Conservation (phyloP, 1,284 basidiomycete species). For the Irpex sp. region DNA sequence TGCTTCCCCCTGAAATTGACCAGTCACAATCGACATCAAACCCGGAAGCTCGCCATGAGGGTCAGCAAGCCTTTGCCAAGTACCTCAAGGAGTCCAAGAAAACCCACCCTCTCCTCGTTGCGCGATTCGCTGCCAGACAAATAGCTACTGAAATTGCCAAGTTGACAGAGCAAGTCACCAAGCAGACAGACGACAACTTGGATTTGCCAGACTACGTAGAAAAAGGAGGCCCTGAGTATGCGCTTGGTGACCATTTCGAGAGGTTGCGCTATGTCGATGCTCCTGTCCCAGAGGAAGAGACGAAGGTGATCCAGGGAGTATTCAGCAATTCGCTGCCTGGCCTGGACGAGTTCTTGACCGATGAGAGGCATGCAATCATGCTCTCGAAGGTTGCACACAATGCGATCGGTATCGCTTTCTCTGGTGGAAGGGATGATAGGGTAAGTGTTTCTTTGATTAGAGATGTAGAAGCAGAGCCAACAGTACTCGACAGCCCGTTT, state of each 20-base stretch:
- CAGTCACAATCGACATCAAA: constrained; percentile 18
- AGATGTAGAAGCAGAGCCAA: too few species aligned
- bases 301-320: constrained; percentile 48
- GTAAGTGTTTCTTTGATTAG: constrained; percentile 30
- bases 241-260: constrained; percentile 70
- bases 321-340: constrained; percentile 61
- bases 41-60: constrained; percentile 43
- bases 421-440: constrained; percentile 62
- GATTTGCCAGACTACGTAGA: constrained; percentile 37
- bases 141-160: constrained; percentile 61
- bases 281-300: constrained; percentile 40
- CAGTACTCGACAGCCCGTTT: constrained; percentile 35
- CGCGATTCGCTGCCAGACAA: constrained; percentile 66
- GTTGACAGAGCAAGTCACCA: constrained; percentile 30
- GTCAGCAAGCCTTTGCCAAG: constrained; percentile 52
- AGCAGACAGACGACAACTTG: constrained; percentile 15
- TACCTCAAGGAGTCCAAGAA: constrained; percentile 45
- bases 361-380: constrained; percentile 56
- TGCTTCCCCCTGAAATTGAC: constrained; percentile 49
- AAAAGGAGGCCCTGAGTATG: constrained; percentile 48
- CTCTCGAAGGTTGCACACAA: constrained; percentile 73
- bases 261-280: constrained; percentile 61
- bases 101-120: constrained; percentile 51
- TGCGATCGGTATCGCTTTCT: constrained; percentile 61
- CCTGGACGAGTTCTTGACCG: constrained; percentile 60